A percentile compares a stretch with the other conserved stretches of the same genome.
phyloP scores from a whole-genome alignment of 805 yeast species.

The Torulaspora maleeae region DNA sequence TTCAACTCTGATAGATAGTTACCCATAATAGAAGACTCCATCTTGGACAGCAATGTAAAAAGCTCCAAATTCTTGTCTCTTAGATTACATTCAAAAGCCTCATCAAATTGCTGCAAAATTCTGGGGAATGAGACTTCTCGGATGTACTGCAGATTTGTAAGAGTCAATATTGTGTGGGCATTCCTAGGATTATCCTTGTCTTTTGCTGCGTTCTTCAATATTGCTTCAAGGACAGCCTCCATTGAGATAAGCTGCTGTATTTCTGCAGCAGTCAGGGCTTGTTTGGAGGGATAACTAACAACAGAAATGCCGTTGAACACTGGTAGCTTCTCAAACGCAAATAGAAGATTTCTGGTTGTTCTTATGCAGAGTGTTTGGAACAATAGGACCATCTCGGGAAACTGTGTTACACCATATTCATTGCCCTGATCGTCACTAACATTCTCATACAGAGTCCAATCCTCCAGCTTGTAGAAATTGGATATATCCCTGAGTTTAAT shows the following conservation, averaged over 20 bases:
- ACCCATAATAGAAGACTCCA: constrained; percentile 52
- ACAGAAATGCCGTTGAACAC: constrained; percentile 36
- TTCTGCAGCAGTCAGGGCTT: constrained; percentile 38
- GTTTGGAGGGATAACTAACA: constrained; percentile 37
- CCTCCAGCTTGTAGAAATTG: constrained; percentile 38
- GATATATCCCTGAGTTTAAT: constrained; percentile 50
- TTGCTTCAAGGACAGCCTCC: constrained; percentile 45
- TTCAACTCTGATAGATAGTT: constrained; percentile 50
- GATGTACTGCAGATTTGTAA: constrained; percentile 51
- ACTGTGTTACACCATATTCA: constrained; percentile 37
- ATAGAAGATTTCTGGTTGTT: constrained; percentile 34
- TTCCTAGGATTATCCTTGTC: constrained; percentile 40
- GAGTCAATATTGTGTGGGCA: constrained; percentile 45
- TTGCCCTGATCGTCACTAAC: constrained; percentile 12
- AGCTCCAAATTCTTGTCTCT: constrained; percentile 43
- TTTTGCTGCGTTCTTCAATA: constrained; percentile 39
- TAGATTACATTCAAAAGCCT: constrained; percentile 44
- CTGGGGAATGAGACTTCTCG: constrained; percentile 45
- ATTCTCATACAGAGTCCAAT: constrained; percentile 36
- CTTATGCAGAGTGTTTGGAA: constrained; percentile 36
- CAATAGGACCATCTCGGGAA: constrained; percentile 36
- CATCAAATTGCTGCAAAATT: constrained; percentile 47
- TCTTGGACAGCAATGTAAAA: constrained; percentile 41
- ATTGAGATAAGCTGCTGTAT: constrained; percentile 41
- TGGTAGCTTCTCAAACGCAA: constrained; percentile 35